Evolutionary conservation across 495 filamentous ascomycete genomes (phyloP), one percentile per base, ranked within the genome.

Genomic region (Xylaria intraflava): DNA sequence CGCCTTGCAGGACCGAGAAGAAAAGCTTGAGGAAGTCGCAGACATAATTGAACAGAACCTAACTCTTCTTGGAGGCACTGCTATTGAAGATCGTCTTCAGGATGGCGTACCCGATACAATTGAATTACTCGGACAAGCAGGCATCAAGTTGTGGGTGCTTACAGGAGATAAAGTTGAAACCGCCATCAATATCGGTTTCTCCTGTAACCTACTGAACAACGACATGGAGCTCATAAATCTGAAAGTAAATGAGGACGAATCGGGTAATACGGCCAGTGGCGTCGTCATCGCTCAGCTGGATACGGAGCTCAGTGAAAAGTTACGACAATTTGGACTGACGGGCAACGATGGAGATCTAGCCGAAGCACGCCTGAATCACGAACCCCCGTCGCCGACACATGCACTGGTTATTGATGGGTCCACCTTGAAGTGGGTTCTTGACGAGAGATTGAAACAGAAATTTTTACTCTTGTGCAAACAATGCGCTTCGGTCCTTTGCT

Each of bases 81-180:
- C 94, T 31, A 99, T 99, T 62, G 94, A 99, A 67, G 94, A 99
- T 76, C 82, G 91, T 66, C 76, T 99, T 39, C 94, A 99, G 69
- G 93, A 97, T 60, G 94, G 93, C 56, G 94, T 99, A 12, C 94
- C 94, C 9, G 94, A 96, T 61, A 92, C 94, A 2, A 99, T 99
- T 59, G 88, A 87, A 50, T 72, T 99, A 44, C 83, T 99, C 49
- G 92, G 86, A 35, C 84, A 90, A 53, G 94, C 94, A 45, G 94
- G 94, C 55, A 96, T 99, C 71, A 99, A 99, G 66, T 81, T 99
- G n/a, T 99, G 94, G 94, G 94, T 99, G 51, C 74, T 99, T 41
- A 99, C 94, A 29, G 94, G 94, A 50, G 94, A 99, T 75, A 99
- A 96, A 71, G 92, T 97, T 43, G 94, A 97, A 70, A 99, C 94